Evolutionary conservation across 139 green algal genomes (phyloP).

Genomic region (Picochlorum sp.): DNA sequence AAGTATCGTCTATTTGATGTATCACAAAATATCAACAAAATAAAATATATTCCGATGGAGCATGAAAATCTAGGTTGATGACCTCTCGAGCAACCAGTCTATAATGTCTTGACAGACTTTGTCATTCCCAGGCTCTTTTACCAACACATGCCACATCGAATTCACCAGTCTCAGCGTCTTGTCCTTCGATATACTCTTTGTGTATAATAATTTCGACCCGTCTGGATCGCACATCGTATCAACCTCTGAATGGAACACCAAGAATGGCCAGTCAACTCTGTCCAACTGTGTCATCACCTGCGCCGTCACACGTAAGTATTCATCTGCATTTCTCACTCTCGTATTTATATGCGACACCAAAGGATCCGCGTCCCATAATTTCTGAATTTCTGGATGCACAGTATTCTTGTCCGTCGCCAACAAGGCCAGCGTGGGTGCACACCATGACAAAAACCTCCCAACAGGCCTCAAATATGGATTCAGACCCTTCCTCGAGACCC

Average conservation of each 20-base stretch:
- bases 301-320: slow-evolving; percentile 44
- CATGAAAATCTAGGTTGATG: background rate
- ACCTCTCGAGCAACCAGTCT: slow-evolving; percentile 22
- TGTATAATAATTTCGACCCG: slow-evolving; percentile 38
- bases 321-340: slow-evolving; percentile 27
- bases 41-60: too few relatives aligned
- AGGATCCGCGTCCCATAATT: slow-evolving; percentile 40
- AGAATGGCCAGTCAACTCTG: slow-evolving; percentile 34
- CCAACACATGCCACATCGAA: slow-evolving; percentile 59
- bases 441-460: slow-evolving; percentile 24
- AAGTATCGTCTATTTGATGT: too few relatives aligned
- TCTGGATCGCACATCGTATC: slow-evolving; percentile 60
- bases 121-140: slow-evolving; percentile 50
- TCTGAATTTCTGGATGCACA: slow-evolving; percentile 44
- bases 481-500: slow-evolving; percentile 38
- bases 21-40: too few relatives aligned
- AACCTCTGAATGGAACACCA: slow-evolving; percentile 48
- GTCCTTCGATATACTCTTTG: slow-evolving; percentile 32
- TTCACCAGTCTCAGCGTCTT: slow-evolving; percentile 52
- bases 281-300: slow-evolving; percentile 22
- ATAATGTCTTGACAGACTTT: slow-evolving; percentile 28
- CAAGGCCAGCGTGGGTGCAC: slow-evolving; percentile 30
- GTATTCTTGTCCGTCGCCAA: slow-evolving; percentile 33
- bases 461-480: slow-evolving; percentile 50
- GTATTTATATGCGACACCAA: slow-evolving; percentile 29